Evolutionary conservation across 495 filamentous ascomycete species (phyloP), one percentile per base, ranked within the genome.

Genomic region (Neurospora sp.): DNA sequence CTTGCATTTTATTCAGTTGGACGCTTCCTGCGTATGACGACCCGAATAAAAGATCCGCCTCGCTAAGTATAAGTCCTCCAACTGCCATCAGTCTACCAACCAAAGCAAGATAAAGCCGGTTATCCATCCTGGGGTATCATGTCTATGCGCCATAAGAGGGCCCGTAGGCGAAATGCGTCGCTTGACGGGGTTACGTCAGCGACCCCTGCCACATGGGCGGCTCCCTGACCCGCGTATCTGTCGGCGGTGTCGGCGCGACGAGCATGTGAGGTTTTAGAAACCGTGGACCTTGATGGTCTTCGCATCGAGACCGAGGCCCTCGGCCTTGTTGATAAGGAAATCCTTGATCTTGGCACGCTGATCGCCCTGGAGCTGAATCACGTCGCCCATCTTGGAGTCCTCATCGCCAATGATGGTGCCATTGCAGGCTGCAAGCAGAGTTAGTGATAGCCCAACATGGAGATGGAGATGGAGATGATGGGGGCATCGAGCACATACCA

Each of bases 321-420:
- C 92, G 81, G 94, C 93, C 87, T 97, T 94, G 85, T 97, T 92
- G 85, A 89, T 90, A 84, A 98, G 89, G 86, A 98, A 99, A 80
- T 98, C 94, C 83, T 94, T 92, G 79, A 98, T 94, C 89, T 97
- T 94, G 82, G 96, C 95, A 84, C 96, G 95, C 87, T 99, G 96
- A 84, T 99, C 96, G 77, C 96, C 96, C 84, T 99, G 96, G 78
- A 99, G 89, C 87, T 99, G 96, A 79, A 99, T 98, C 92, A 99
- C 96, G 88, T 98, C 94, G 81, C 96, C 96, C 94, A 98, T 97
- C 76, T 81, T 77, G 74, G 76, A 78, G 87, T 98, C 94, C 76
- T 87, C 88, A 84, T 98, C 95, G 79, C 90, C 90, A 84, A 99
- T 94, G 86, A 98, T 97, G 86, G 96, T 99, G 89, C 96, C 96